Percentiles rank a stretch among this genome's conserved stretches.
phyloP scores from a whole-genome alignment of 1,284 basidiomycete species.

The Cutaneotrichosporon cutaneum region DNA sequence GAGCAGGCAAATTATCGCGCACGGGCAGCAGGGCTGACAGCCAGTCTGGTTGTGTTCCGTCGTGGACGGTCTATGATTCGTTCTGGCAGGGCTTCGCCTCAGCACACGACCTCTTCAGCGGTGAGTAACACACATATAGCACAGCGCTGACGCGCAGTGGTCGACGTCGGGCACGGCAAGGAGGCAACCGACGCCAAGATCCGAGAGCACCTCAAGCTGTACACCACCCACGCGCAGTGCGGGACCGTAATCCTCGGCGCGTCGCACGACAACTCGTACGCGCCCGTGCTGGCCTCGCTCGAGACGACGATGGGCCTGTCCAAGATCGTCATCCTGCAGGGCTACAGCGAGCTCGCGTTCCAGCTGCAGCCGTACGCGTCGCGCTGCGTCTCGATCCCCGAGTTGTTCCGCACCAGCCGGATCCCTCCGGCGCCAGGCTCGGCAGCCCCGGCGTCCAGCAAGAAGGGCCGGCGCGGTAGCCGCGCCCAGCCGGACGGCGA shows the following conservation, averaged over 20 bases:
- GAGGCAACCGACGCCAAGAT: conserved; percentile 70
- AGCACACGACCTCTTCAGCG: conserved; percentile 43
- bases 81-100: conserved; percentile 48
- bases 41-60: conserved; percentile 36
- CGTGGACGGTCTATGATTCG: conserved; percentile 36
- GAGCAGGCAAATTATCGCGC: conserved; percentile 11
- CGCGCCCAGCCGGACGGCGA: neutral
- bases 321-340: conserved; percentile 66
- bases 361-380: conserved; percentile 59
- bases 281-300: conserved; percentile 57
- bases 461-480: neutral
- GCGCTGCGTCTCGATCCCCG: conserved; percentile 61
- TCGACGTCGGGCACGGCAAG: conserved; percentile 69
- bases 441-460: neutral
- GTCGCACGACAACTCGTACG: conserved; percentile 71
- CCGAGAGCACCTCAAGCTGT: conserved; percentile 73
- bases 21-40: neutral
- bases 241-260: conserved; percentile 69
- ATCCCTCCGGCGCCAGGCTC: conserved; percentile 25
- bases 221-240: conserved; percentile 69
- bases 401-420: conserved; percentile 63
- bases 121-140: conserved; percentile 22
- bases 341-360: conserved; percentile 55
- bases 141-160: conserved; percentile 55
- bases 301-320: conserved; percentile 43